Evolutionary conservation across 306 rosid genomes (phyloP).

Genomic region (Urtica urens): DNA sequence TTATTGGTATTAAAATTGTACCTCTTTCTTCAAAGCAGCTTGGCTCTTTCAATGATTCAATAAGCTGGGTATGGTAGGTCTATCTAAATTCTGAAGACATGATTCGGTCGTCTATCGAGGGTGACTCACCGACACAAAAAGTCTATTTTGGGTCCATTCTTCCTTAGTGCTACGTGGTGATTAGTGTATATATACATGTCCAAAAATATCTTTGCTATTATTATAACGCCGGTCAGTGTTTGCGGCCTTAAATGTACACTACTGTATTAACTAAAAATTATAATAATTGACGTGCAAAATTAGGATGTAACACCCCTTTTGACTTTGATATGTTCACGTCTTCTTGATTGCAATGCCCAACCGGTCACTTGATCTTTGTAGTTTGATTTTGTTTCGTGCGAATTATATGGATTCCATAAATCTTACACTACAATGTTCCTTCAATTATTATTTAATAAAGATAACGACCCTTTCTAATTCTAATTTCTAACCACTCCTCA

Average conservation of each 20-base stretch:
- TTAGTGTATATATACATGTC: background rate
- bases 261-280: background rate
- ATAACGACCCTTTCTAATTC: too few relatives aligned
- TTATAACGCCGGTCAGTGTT: slow-evolving; percentile 10
- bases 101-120: too few relatives aligned
- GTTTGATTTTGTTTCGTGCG: background rate
- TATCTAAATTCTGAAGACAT: too few relatives aligned
- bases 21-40: background rate
- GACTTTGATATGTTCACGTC: background rate
- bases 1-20: too few relatives aligned
- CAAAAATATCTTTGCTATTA: background rate
- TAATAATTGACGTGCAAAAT: background rate
- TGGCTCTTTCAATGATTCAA: background rate
- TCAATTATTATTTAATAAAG: slow-evolving; percentile 7
- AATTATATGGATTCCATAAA: too few relatives aligned
- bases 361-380: background rate
- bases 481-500: too few relatives aligned
- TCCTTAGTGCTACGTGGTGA: background rate
- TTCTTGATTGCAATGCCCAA: background rate
- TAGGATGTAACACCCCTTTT: background rate
- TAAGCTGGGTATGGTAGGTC: too few relatives aligned
- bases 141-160: background rate
- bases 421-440: too few relatives aligned
- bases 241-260: slow-evolving; percentile 1
- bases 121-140: background rate